phyloP scores from a whole-genome alignment of 805 yeast species.

The Candida andamanensis region DNA sequence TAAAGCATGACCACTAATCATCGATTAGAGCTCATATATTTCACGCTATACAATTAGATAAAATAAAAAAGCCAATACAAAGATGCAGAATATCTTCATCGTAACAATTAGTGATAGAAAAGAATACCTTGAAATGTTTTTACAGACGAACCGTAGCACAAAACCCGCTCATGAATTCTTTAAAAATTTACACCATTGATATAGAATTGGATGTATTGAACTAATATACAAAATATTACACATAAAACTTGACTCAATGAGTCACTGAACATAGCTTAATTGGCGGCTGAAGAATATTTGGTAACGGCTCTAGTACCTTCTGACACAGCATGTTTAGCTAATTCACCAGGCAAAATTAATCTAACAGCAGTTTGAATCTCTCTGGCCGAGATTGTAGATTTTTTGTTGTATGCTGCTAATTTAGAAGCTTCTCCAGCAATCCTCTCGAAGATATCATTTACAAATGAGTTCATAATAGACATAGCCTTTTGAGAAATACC shows the following conservation, averaged over 20 bases:
- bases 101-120: no score
- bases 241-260: constrained; percentile 5
- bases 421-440: constrained; percentile 97
- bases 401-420: constrained; percentile 98
- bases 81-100: no score
- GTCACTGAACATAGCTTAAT: constrained; percentile 13
- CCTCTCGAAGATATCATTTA: constrained; percentile 97
- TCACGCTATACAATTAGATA: no score
- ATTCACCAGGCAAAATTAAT: constrained; percentile 96
- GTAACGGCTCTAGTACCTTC: constrained; percentile 99
- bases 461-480: constrained; percentile 98
- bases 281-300: constrained; percentile 75
- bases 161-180: no score
- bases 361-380: constrained; percentile 98
- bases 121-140: no score
- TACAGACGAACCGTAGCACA: no score
- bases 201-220: no score
- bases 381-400: constrained; percentile 96
- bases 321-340: constrained; percentile 97
- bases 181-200: no score
- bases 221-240: constrained; percentile 10
- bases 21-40: no score
- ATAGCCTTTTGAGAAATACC: constrained; percentile 99
- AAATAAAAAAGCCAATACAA: no score
- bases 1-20: no score